Conservation (phyloP, 129 eudicot species). For the Flaveria bidentis region DNA sequence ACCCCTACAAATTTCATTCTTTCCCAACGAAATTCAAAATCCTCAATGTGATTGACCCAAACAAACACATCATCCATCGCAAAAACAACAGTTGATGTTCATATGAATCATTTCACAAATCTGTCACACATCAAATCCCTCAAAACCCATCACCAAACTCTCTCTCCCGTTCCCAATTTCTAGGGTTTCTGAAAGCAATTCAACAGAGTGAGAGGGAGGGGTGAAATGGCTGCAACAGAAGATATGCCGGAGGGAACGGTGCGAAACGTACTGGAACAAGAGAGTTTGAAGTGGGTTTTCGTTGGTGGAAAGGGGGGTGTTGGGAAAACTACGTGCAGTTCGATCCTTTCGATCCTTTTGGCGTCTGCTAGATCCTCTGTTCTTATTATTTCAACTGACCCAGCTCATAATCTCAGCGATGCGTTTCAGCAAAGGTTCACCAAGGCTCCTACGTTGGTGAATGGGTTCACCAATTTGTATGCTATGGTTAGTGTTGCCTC, state of each 20-base stretch:
- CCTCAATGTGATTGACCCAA: constrained; percentile 15
- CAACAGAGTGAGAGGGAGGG: not conserved
- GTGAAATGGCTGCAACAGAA: constrained; percentile 39
- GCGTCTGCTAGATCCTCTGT: constrained; percentile 76
- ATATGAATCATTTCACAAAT: not conserved
- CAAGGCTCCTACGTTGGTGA: constrained; percentile 79
- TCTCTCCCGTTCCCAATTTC: constrained; percentile 3
- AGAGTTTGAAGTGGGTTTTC: constrained; percentile 82
- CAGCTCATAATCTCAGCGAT: constrained; percentile 97
- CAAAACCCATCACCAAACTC: constrained; percentile 21
- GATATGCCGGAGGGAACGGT: constrained; percentile 76
- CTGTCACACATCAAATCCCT: constrained; percentile 12
- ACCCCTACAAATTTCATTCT: constrained; percentile 21
- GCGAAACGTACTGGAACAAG: constrained; percentile 75
- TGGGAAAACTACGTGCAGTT: constrained; percentile 98
- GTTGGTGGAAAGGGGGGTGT: constrained; percentile 99
- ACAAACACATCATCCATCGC: not conserved
- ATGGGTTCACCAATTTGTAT: constrained; percentile 87
- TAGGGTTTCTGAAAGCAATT: constrained; percentile 23
- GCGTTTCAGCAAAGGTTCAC: constrained; percentile 94
- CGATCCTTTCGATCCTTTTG: constrained; percentile 72
- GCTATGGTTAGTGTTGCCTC: constrained; percentile 67
- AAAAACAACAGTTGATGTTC: too few relatives aligned
- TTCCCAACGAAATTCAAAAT: constrained; percentile 16
- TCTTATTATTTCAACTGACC: constrained; percentile 93